Conservation (phyloP, 805 yeast species). For the Candida silvicultrix region DNA sequence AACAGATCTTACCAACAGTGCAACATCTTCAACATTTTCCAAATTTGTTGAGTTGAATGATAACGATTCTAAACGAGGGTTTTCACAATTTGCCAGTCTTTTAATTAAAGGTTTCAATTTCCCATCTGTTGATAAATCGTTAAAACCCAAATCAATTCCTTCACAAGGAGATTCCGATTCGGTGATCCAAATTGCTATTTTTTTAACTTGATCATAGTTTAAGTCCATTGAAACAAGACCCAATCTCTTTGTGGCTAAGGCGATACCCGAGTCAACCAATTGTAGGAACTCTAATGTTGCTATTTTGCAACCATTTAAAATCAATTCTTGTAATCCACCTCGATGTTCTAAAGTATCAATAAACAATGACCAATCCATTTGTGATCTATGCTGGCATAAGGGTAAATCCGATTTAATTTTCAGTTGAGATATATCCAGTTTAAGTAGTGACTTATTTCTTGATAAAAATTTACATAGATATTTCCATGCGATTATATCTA, state of each 20-base stretch:
- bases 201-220: slow-evolving; percentile 47
- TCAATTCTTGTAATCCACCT: slow-evolving; percentile 73
- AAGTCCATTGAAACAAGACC: slow-evolving; percentile 78
- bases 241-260: slow-evolving; percentile 47
- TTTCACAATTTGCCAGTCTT: slow-evolving; percentile 8
- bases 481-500: slow-evolving; percentile 73
- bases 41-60: slow-evolving; percentile 64
- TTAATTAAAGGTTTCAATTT: slow-evolving; percentile 21
- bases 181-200: slow-evolving; percentile 54
- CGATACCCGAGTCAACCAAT: slow-evolving; percentile 50
- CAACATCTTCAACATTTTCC: slow-evolving; percentile 43
- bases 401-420: slow-evolving; percentile 31
- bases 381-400: slow-evolving; percentile 45
- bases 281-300: slow-evolving; percentile 49
- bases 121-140: slow-evolving; percentile 42
- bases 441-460: slow-evolving; percentile 49
- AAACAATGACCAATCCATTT: slow-evolving; percentile 78
- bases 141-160: slow-evolving; percentile 83
- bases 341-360: slow-evolving; percentile 62
- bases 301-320: slow-evolving; percentile 73
- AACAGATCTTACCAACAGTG: slow-evolving; percentile 40
- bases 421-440: slow-evolving; percentile 67
- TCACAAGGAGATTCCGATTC: slow-evolving; percentile 33
- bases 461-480: slow-evolving; percentile 69
- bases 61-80: slow-evolving; percentile 33